Evolutionary conservation across 495 filamentous ascomycete genomes (phyloP).

Genomic region (Neurospora sp.): DNA sequence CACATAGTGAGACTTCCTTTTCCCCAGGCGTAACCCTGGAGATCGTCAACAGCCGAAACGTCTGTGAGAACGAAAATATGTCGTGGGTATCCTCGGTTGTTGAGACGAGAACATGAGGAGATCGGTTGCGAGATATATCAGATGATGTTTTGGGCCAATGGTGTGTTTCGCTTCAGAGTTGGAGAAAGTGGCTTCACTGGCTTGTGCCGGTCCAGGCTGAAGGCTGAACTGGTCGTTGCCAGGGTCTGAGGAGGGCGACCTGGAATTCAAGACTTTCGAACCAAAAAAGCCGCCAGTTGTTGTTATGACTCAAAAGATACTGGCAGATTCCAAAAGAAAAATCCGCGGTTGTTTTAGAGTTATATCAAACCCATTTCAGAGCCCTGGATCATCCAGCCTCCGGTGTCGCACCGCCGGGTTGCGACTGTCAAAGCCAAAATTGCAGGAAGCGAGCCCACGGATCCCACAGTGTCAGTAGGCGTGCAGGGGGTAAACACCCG

Average conservation of each 20-base stretch:
- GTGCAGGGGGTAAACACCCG: not conserved
- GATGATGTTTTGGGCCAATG: not conserved
- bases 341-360: not conserved
- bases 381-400: not conserved
- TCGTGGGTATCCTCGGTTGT: not conserved
- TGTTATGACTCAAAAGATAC: not conserved
- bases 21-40: not conserved
- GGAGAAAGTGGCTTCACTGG: not conserved
- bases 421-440: not conserved
- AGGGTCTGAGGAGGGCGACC: not conserved
- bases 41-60: not conserved
- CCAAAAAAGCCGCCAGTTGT: not conserved
- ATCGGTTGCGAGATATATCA: not conserved
- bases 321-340: not conserved
- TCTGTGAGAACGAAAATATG: not conserved
- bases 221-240: not conserved
- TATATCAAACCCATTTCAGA: not conserved
- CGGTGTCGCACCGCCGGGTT: not conserved
- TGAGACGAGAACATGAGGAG: not conserved
- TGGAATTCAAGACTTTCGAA: not conserved
- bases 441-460: not conserved
- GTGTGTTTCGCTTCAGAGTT: not conserved
- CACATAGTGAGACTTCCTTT: not conserved
- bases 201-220: not conserved
- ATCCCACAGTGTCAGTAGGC: not conserved